phyloP scores from a whole-genome alignment of 1,284 basidiomycete species.

The Cutaneotrichosporon mucoides region DNA sequence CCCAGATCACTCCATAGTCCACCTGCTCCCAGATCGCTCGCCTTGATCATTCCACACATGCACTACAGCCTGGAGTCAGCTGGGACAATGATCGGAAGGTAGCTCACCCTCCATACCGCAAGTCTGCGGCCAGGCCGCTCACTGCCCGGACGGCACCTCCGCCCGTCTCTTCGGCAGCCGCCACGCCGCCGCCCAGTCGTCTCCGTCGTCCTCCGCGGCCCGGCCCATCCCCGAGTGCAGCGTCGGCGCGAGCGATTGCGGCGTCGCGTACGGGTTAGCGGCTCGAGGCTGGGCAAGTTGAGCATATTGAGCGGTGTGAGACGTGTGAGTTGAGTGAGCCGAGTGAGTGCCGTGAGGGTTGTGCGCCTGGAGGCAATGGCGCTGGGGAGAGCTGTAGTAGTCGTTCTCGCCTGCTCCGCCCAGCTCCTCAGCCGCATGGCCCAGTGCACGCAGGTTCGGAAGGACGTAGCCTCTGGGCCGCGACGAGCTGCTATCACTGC shows the following conservation, averaged over 20 bases:
- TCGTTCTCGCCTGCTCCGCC: too few relatives aligned
- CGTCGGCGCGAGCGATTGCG: background rate
- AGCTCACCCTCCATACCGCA: too few relatives aligned
- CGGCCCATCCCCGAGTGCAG: background rate
- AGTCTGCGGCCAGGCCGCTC: too few relatives aligned
- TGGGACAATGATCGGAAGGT: too few relatives aligned
- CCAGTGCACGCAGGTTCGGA: conserved; percentile 1
- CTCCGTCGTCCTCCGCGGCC: background rate
- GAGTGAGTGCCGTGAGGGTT: too few relatives aligned
- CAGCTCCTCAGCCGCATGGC: background rate
- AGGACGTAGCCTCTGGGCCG: background rate
- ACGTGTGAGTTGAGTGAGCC: background rate
- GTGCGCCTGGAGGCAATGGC: too few relatives aligned
- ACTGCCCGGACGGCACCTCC: too few relatives aligned
- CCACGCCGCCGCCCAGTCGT: background rate
- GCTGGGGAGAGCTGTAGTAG: background rate
- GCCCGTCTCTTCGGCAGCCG: background rate
- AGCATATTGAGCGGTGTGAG: background rate
- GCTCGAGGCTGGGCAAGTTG: background rate
- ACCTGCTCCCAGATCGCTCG: too few relatives aligned
- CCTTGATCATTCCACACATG: too few relatives aligned
- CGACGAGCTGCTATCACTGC: background rate
- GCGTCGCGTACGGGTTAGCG: background rate
- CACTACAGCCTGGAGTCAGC: too few relatives aligned
- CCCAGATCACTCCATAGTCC: too few relatives aligned